phyloP scores from a whole-genome alignment of 805 yeast genomes.

The Lipomyces kockii region DNA sequence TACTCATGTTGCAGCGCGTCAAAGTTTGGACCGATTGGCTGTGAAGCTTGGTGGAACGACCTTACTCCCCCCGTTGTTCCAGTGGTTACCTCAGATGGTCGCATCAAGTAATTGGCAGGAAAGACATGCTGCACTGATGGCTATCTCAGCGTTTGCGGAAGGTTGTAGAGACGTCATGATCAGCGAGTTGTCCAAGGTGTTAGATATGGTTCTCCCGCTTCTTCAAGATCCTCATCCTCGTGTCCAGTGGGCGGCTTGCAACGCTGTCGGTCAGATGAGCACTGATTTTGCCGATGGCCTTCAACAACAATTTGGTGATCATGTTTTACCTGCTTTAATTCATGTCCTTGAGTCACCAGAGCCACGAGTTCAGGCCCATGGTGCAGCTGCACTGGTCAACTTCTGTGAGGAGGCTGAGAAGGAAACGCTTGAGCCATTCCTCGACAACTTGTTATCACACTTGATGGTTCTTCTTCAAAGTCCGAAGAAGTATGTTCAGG shows the following conservation, averaged over 20 bases:
- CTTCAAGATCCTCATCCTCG: conserved; percentile 86
- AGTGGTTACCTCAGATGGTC: conserved; percentile 82
- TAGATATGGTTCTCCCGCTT: conserved; percentile 85
- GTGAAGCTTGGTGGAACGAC: conserved; percentile 81
- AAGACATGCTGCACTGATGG: conserved; percentile 96
- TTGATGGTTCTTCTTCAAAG: conserved; percentile 77
- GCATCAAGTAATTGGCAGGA: conserved; percentile 84
- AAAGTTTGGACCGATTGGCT: conserved; percentile 89
- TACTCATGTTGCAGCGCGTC: conserved; percentile 89
- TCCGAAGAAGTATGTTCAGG: conserved; percentile 92
- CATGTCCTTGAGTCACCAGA: conserved; percentile 73
- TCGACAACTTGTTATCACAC: conserved; percentile 77
- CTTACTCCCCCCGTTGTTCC: conserved; percentile 84
- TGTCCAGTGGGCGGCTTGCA: conserved; percentile 96
- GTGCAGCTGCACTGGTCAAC: conserved; percentile 97
- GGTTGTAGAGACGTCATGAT: conserved; percentile 92
- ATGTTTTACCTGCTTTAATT: conserved; percentile 85
- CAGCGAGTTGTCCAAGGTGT: conserved; percentile 75
- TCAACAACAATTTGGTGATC: conserved; percentile 77
- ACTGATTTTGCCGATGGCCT: conserved; percentile 86
- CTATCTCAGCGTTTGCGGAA: conserved; percentile 94
- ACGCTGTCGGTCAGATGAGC: conserved; percentile 94
- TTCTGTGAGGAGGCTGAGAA: conserved; percentile 90
- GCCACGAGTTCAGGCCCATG: conserved; percentile 95
- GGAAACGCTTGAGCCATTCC: conserved; percentile 87